Evolutionary conservation across 2,329 filamentous ascomycete genomes (phyloP), one percentile per base, ranked within the genome.

Genomic region (Colletotrichum sp.): DNA sequence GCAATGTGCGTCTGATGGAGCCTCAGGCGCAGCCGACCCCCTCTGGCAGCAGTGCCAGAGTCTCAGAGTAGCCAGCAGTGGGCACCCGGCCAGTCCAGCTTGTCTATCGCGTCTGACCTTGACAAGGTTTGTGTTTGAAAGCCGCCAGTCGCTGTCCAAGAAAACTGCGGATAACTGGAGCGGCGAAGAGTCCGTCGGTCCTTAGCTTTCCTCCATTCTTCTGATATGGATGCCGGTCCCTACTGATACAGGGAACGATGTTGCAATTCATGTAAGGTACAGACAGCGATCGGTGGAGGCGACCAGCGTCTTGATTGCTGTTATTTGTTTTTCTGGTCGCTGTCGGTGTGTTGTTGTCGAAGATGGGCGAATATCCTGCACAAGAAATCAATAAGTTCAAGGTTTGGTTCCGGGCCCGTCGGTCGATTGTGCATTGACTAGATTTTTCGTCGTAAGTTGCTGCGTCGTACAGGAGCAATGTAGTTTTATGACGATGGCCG

Each of bases 231-330:
- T 58, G 72, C 39, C 43, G 60, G 62, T 61, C 62, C 69, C 48
- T 55, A 72, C 64, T 61, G 28, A 15, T 52, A 27, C 48, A 75
- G 64, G 73, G 73, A 22, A 30, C 32, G 15, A 58, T 32, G 70
- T 61, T 65, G 73, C 48, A 75, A 67, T 13, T 58, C 67, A 64
- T 72, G 72, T 67, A 72, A 72, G 73, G 73, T 73, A 75, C 72
- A 39, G 72, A 55, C 30, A 61, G n/a, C 30, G 48, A 60, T 66
- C 36, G 56, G 64, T 66, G 68, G 62, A 61, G 55, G 62, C 32
- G 39, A 55, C 60, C 7, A 39, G 34, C 61, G 34, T 30, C 32
- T 55, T 52, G 48, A 30, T 32, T 12, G 22, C 61, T 65, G 39
- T 69, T 74, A 34, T 75, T 75, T 73, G 39, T 68, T 73, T 67